These are phyloP conservation scores for Skeletonema grethae DNA, from an alignment of 108 stramenopile genomes.

Conservation along the genomic window DNA sequence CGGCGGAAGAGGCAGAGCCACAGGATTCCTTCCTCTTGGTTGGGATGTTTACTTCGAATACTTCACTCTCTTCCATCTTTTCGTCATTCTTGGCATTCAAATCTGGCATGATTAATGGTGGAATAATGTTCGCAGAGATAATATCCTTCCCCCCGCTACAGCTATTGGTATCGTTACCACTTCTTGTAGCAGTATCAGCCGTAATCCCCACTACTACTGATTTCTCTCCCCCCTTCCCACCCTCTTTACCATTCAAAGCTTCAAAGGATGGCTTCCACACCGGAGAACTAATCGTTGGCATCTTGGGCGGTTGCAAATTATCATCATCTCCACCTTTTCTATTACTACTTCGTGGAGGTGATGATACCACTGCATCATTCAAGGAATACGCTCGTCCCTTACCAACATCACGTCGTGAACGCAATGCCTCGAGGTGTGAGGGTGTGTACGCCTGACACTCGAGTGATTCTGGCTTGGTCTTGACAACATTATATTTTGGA, in stretches of 20 bases:
- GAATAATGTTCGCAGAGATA: conserved; percentile 1
- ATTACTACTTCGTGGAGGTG: neutral
- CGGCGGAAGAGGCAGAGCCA: neutral
- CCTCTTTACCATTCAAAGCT: conserved; percentile 18
- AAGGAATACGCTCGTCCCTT: conserved; percentile 30
- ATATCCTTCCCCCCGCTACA: neutral
- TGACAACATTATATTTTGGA: neutral
- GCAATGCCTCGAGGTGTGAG: conserved; percentile 34
- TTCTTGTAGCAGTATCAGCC: neutral
- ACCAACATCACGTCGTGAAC: conserved; percentile 33
- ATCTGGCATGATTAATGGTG: neutral
- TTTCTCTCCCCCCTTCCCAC: neutral
- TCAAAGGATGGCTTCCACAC: conserved; percentile 20
- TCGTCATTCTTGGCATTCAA: neutral
- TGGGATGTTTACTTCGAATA: neutral
- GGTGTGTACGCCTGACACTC: conserved; percentile 40
- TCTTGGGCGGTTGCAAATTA: conserved; percentile 1
- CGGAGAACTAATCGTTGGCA: conserved; percentile 22
- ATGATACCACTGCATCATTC: conserved; percentile 17
- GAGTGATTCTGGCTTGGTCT: neutral
- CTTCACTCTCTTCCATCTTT: neutral
- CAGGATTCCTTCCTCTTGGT: neutral
- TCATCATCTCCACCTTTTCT: neutral
- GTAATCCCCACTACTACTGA: neutral
- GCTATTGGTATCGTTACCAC: neutral